These are phyloP conservation scores for Cicer bijugum DNA, from an alignment of 306 rosid genomes.

Conservation along the genomic window DNA sequence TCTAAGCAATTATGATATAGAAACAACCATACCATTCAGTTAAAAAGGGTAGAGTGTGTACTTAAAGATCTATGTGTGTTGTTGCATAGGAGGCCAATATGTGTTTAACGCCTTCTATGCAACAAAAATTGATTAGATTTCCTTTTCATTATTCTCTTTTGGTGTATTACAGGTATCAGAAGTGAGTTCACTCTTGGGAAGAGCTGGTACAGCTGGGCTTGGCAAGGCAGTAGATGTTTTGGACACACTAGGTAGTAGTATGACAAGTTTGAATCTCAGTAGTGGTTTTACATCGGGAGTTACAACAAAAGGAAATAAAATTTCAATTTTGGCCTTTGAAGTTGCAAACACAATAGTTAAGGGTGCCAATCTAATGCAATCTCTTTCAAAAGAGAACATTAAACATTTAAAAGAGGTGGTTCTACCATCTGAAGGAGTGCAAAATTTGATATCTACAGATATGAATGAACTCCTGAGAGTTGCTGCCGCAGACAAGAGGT, in stretches of 20 bases:
- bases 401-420: slow-evolving; percentile 85
- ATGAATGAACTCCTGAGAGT: slow-evolving; percentile 86
- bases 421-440: slow-evolving; percentile 92
- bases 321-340: slow-evolving; percentile 95
- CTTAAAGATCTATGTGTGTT: slow-evolving; percentile 2
- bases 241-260: slow-evolving; percentile 98
- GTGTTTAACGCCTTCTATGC: neutral
- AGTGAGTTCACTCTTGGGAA: slow-evolving; percentile 88
- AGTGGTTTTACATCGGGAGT: slow-evolving; percentile 89
- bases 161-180: slow-evolving; percentile 80
- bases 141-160: slow-evolving; percentile 38
- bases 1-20: slow-evolving; percentile 5
- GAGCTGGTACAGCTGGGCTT: slow-evolving; percentile 96
- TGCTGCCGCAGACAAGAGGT: slow-evolving; percentile 99
- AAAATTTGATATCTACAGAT: slow-evolving; percentile 78
- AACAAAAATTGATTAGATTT: neutral
- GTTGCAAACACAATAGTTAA: slow-evolving; percentile 97
- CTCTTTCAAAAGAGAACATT: slow-evolving; percentile 93
- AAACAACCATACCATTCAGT: neutral
- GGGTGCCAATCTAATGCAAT: slow-evolving; percentile 94
- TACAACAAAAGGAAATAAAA: slow-evolving; percentile 85
- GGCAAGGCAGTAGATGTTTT: slow-evolving; percentile 99
- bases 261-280: slow-evolving; percentile 81
- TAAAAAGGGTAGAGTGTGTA: slow-evolving; percentile 3
- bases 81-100: neutral